Evolutionary conservation across 2,329 filamentous ascomycete genomes (phyloP).

Genomic region (Cytospora schulzeri): DNA sequence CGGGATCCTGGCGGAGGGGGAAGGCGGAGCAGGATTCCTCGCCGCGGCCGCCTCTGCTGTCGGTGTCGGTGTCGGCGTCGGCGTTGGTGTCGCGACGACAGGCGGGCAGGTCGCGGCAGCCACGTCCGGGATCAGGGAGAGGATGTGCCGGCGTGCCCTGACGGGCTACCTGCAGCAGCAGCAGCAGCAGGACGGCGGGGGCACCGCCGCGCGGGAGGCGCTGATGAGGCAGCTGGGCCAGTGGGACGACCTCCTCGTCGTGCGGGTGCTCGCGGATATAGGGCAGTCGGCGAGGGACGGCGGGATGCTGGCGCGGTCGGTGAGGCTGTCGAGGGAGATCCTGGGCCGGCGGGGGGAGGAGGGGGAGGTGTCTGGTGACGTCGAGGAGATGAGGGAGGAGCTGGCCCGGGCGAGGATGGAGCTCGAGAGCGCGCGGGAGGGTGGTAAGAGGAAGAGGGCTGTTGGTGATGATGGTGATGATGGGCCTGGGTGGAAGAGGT

Average conservation of each 20-base stretch:
- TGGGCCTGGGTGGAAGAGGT: conserved; percentile 50
- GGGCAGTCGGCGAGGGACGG: conserved; percentile 34
- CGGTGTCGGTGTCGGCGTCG: background rate
- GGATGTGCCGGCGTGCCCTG: conserved; percentile 40
- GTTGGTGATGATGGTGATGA: conserved; percentile 24
- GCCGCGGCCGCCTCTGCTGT: background rate
- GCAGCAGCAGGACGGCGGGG: conserved; percentile 32
- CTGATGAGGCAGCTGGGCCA: conserved; percentile 33
- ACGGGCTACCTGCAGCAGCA: conserved; percentile 44
- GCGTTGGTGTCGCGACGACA: background rate
- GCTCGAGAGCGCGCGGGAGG: background rate
- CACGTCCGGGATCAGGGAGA: conserved; percentile 11
- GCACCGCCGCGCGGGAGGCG: conserved; percentile 20
- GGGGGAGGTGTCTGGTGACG: conserved; percentile 8
- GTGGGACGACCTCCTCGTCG: conserved; percentile 35
- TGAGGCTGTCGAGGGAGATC: conserved; percentile 33
- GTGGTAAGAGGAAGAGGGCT: conserved; percentile 23
- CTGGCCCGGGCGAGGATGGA: conserved; percentile 11
- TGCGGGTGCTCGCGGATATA: conserved; percentile 36
- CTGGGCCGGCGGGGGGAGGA: conserved; percentile 29
- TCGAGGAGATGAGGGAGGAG: conserved; percentile 17
- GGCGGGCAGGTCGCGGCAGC: background rate
- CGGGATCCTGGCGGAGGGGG: no score
- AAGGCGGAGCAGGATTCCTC: no score
- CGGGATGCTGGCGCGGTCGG: conserved; percentile 34